Evolutionary conservation across 345 rosid species (phyloP).

Genomic region (Ceriops zippeliana): DNA sequence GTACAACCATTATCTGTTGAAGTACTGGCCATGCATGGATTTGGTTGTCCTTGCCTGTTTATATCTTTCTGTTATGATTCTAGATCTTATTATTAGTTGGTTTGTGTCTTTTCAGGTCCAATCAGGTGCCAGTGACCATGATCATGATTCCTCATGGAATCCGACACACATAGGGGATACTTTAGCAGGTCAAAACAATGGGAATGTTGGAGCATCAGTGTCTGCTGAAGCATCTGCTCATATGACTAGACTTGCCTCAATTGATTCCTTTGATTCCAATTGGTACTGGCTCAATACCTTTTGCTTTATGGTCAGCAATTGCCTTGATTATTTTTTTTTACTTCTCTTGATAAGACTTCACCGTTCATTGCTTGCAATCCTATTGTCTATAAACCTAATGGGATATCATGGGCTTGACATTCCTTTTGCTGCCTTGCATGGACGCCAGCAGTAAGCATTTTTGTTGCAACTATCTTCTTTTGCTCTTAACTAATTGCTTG

Average conservation of each 20-base stretch:
- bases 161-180: slow-evolving; percentile 66
- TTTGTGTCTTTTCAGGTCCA: slow-evolving; percentile 35
- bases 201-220: slow-evolving; percentile 41
- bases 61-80: not conserved
- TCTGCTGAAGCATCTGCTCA: slow-evolving; percentile 61
- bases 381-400: not conserved
- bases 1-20: slow-evolving; percentile 33
- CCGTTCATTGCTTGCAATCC: slow-evolving; percentile 2
- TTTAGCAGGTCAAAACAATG: slow-evolving; percentile 50
- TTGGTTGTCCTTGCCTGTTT: not conserved
- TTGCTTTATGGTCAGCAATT: not conserved
- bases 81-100: not conserved
- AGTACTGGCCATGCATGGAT: slow-evolving; percentile 1
- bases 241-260: slow-evolving; percentile 89
- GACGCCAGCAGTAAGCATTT: not conserved
- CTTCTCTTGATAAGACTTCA: not conserved
- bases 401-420: not conserved
- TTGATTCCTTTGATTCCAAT: slow-evolving; percentile 97
- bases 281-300: slow-evolving; percentile 52
- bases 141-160: slow-evolving; percentile 66
- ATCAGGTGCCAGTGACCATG: slow-evolving; percentile 60
- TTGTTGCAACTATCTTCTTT: too few species aligned
- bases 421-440: not conserved
- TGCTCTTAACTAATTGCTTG: too few species aligned
- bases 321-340: not conserved